These are phyloP conservation scores for Epichloe elymi DNA, from an alignment of 2,329 filamentous ascomycete genomes.

Conservation along the genomic window DNA sequence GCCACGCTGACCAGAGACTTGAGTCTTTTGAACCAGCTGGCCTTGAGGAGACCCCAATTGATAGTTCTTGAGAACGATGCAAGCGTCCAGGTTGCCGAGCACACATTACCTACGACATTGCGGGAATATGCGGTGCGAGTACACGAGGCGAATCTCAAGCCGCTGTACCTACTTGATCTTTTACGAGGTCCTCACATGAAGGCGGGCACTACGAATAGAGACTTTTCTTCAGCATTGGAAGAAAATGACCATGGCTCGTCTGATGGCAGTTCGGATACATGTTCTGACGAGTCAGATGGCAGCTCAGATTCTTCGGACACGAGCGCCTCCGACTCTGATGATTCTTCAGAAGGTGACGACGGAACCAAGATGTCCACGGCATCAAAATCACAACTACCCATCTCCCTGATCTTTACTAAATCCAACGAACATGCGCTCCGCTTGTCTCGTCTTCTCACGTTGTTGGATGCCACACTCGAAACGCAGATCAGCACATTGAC, in stretches of 20 bases:
- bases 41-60: conserved; percentile 59
- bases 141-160: conserved; percentile 58
- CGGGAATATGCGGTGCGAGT: conserved; percentile 56
- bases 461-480: conserved; percentile 48
- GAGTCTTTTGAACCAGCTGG: conserved; percentile 62
- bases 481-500: conserved; percentile 56
- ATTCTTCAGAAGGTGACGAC: conserved; percentile 2
- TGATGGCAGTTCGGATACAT: background rate
- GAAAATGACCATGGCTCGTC: background rate
- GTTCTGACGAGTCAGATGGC: conserved; percentile 11
- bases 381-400: conserved; percentile 19
- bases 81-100: conserved; percentile 33
- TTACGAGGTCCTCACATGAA: conserved; percentile 44
- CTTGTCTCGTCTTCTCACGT: conserved; percentile 62
- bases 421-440: conserved; percentile 82
- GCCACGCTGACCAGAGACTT: conserved; percentile 87
- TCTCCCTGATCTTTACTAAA: conserved; percentile 73
- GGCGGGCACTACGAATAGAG: conserved; percentile 7
- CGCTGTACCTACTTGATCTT: conserved; percentile 71
- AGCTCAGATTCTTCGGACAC: conserved; percentile 22
- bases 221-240: background rate
- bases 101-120: conserved; percentile 48
- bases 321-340: conserved; percentile 18
- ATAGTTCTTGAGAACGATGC: conserved; percentile 54
- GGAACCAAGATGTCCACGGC: background rate